Conservation (phyloP, 2,329 filamentous ascomycete genomes). For the Hortaea sp. region DNA sequence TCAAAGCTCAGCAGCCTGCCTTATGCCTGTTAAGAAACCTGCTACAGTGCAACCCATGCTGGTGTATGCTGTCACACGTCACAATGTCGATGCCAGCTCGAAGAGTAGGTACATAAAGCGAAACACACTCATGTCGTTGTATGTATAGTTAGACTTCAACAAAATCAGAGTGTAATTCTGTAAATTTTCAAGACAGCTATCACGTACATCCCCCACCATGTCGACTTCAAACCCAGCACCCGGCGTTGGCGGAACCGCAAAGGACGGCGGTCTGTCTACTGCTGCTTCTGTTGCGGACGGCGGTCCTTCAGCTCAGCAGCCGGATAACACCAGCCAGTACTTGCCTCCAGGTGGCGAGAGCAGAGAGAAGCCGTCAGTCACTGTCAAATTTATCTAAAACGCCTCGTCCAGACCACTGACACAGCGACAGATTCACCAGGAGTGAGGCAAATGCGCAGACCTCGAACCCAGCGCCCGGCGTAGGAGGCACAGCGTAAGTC, state of each 20-base stretch:
- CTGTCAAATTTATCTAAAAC: background rate
- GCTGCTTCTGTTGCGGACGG: slow-evolving; percentile 12
- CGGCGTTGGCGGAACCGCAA: slow-evolving; percentile 2
- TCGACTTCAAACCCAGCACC: background rate
- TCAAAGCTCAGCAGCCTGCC: too few species aligned
- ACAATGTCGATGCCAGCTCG: too few species aligned
- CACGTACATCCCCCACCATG: background rate
- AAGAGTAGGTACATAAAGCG: too few species aligned
- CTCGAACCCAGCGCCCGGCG: slow-evolving; percentile 5
- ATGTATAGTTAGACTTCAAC: too few species aligned
- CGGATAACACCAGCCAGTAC: slow-evolving; percentile 3
- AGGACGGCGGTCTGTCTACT: slow-evolving; percentile 13
- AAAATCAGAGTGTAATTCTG: too few species aligned
- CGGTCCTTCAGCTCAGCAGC: slow-evolving; percentile 5
- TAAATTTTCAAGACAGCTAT: too few species aligned
- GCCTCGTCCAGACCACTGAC: background rate
- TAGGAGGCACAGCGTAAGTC: slow-evolving; percentile 16
- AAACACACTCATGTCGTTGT: too few species aligned
- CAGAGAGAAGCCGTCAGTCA: slow-evolving; percentile 3
- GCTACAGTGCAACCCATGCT: too few species aligned
- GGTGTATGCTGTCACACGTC: too few species aligned
- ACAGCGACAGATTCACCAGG: slow-evolving; percentile 1
- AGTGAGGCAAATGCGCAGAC: slow-evolving; percentile 5
- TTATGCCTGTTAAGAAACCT: too few species aligned
- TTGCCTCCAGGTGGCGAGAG: background rate